Evolutionary conservation across 371 early-diverging fungal genomes (phyloP).

Genomic region (Rhizomucor miehei): DNA sequence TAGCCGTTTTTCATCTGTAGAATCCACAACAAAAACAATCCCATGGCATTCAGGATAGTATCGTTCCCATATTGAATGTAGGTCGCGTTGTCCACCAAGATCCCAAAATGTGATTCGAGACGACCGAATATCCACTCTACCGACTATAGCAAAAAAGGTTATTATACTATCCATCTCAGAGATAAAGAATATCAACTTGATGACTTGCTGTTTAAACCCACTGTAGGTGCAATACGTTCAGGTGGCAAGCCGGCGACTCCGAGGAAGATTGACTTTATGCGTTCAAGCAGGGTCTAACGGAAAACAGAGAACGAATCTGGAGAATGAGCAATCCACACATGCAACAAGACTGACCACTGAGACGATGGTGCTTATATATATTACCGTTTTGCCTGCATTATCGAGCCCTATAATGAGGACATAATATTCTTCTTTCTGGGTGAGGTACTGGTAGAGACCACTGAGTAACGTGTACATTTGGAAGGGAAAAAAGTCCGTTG

Average conservation of each 20-base stretch:
- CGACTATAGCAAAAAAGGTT: constrained; percentile 52
- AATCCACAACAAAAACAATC: constrained; percentile 91
- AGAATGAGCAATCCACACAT: constrained; percentile 2
- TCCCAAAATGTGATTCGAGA: constrained; percentile 89
- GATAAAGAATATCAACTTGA: not conserved
- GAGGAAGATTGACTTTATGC: constrained; percentile 74
- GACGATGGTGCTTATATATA: too few relatives aligned
- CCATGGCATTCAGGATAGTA: constrained; percentile 95
- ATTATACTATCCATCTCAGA: not conserved
- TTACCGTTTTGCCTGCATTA: constrained; percentile 95
- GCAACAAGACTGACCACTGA: too few relatives aligned
- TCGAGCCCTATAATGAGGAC: constrained; percentile 95
- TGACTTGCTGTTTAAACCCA: constrained; percentile 86
- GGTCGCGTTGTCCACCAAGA: constrained; percentile 89
- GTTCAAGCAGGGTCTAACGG: constrained; percentile 82
- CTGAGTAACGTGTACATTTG: constrained; percentile 87
- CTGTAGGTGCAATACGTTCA: constrained; percentile 90
- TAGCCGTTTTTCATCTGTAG: constrained; percentile 75
- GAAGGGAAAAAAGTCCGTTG: too few relatives aligned
- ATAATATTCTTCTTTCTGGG: constrained; percentile 87
- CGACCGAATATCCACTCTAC: constrained; percentile 69
- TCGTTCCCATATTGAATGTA: constrained; percentile 88
- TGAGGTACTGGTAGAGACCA: constrained; percentile 85
- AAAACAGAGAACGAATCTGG: not conserved
- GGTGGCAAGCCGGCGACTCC: constrained; percentile 75